A percentile compares a stretch with the other conserved stretches of the same genome.
Conservation (phyloP, 73 alveolate genomes). For the Durusdinium trenchii region DNA sequence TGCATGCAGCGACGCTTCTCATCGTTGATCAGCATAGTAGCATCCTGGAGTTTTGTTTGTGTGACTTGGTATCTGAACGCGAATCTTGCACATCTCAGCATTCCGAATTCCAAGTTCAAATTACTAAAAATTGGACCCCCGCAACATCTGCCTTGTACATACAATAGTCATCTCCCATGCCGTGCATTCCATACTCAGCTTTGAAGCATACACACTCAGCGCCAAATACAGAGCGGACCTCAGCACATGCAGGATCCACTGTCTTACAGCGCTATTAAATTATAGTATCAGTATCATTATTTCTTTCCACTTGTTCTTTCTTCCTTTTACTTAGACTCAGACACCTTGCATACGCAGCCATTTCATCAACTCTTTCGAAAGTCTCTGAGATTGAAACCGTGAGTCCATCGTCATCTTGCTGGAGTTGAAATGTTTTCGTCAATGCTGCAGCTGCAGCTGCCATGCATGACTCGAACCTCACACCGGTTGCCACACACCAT, state of each 20-base stretch:
- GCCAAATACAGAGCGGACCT: background rate
- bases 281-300: too few species aligned
- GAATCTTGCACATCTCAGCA: background rate
- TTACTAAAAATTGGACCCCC: background rate
- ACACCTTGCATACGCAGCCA: background rate
- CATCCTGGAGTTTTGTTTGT: background rate
- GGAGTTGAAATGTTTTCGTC: background rate
- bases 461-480: constrained; percentile 20
- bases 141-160: constrained; percentile 7
- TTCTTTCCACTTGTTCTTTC: background rate
- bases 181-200: background rate
- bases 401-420: background rate
- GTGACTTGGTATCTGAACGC: background rate
- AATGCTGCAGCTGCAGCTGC: background rate
- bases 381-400: background rate
- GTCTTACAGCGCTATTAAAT: background rate
- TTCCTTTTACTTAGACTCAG: background rate
- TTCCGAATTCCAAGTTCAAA: background rate
- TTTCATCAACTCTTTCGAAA: background rate
- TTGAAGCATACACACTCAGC: background rate
- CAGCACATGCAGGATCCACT: background rate
- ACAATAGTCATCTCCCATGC: background rate
- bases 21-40: background rate
- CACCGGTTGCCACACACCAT: background rate
- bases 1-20: background rate